Evolutionary conservation across 768 basidiomycete genomes (phyloP).

Genomic region (Crassisporium funariophilum): DNA sequence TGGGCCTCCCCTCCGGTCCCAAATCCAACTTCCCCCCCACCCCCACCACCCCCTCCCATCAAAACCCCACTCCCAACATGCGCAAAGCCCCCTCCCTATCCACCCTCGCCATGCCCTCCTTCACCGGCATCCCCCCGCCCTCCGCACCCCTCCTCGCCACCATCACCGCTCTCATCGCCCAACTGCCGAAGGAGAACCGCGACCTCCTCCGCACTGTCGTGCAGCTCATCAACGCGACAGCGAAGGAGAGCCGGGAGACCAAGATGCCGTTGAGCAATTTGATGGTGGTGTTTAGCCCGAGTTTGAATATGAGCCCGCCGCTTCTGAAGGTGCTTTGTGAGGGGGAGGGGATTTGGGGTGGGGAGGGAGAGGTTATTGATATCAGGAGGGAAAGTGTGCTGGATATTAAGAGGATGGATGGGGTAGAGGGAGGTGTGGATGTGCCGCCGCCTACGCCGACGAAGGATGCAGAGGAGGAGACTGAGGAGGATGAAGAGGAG

Average conservation of each 20-base stretch:
- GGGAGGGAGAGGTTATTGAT: conserved; percentile 31
- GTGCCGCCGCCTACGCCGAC: conserved; percentile 11
- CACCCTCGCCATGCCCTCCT: conserved; percentile 73
- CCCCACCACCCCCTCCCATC: too few relatives aligned
- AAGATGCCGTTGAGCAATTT: conserved; percentile 94
- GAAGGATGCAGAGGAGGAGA: conserved; percentile 12
- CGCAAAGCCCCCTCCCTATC: conserved; percentile 82
- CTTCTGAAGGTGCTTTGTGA: conserved; percentile 76
- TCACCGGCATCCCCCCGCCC: conserved; percentile 60
- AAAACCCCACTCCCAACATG: too few relatives aligned
- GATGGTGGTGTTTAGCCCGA: conserved; percentile 86
- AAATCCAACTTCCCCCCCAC: conserved; percentile 40
- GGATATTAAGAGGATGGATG: too few relatives aligned
- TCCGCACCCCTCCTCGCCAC: conserved; percentile 59
- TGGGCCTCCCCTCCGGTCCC: conserved; percentile 35
- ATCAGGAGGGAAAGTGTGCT: conserved; percentile 21
- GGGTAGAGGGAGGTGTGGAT: conserved; percentile 13
- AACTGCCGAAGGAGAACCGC: conserved; percentile 78
- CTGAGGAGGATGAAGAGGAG: conserved; percentile 10
- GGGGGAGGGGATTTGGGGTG: conserved; percentile 66
- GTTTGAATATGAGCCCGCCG: conserved; percentile 75
- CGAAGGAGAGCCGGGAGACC: conserved; percentile 66
- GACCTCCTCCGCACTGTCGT: conserved; percentile 84
- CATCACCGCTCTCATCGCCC: conserved; percentile 62
- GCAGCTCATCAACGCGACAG: conserved; percentile 78